These are phyloP conservation scores for Fusarium sp. DNA, from an alignment of 2,329 filamentous ascomycete genomes.

Conservation along the genomic window DNA sequence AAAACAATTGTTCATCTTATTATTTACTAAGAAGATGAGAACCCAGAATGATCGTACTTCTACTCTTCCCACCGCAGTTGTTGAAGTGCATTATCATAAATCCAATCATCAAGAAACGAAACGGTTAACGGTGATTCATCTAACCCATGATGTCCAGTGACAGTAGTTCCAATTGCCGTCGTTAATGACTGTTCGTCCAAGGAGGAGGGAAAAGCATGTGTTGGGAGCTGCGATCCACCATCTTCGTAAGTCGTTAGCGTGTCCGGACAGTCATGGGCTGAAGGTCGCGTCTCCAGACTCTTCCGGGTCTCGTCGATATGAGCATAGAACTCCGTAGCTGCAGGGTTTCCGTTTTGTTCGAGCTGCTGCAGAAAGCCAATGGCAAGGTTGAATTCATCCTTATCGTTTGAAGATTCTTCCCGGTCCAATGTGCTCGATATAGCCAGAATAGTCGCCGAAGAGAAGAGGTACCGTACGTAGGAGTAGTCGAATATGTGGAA, in stretches of 20 bases:
- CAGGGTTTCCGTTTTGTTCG: not conserved
- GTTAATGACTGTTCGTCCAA: not conserved
- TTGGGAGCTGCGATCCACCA: too few species aligned
- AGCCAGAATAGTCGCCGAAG: not conserved
- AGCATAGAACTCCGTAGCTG: conserved; percentile 2
- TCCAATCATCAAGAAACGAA: conserved; percentile 8
- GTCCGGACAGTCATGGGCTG: not conserved
- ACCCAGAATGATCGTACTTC: too few species aligned
- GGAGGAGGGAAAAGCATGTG: not conserved
- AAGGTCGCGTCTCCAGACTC: not conserved
- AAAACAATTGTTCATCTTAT: too few species aligned
- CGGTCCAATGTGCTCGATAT: not conserved
- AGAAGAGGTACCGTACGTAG: not conserved
- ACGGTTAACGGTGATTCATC: not conserved
- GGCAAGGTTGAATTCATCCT: not conserved
- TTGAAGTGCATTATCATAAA: conserved; percentile 1
- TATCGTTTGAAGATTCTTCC: not conserved
- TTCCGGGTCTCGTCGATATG: not conserved
- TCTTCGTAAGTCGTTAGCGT: not conserved
- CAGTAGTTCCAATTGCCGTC: too few species aligned
- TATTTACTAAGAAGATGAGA: too few species aligned
- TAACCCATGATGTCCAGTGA: not conserved
- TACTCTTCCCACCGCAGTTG: not conserved
- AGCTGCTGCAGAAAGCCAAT: not conserved
- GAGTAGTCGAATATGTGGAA: not conserved